Evolutionary conservation across 1,284 basidiomycete genomes (phyloP), one percentile per base, ranked within the genome.

Genomic region (Trametes pubescens): DNA sequence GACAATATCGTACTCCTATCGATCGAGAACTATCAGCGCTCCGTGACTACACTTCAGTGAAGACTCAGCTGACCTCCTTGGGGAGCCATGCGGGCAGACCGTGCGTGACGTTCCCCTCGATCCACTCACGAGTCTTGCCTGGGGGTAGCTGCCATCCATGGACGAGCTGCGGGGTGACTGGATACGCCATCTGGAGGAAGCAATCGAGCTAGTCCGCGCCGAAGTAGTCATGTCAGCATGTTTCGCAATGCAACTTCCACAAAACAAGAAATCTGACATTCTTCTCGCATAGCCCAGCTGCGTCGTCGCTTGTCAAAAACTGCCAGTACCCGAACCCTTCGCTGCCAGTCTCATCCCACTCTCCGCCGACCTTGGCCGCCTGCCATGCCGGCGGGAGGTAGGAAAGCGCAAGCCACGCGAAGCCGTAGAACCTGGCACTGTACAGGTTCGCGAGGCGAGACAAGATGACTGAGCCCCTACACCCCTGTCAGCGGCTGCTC

Each of bases 341-440:
- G 65, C 75, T 65, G 53, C 80, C 81, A 22, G 76, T 46, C 51
- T 56, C 35, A 46, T 62, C 68, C 69, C 72, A 67, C 29, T 58
- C 38, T 4, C 65, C n/a, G 8, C 76, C 71, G 47, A 77, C 62
- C 8, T 78, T 72, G 16, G 73, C 38, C 21, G 37, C n/a, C 47
- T 67, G 53, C 5, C 73, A 67, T 26, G 57, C 64, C 2, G 80
- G 81, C 9, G 75, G 65, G 0, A 69, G 32, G 65, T 81, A 84
- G 10, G 75, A 72, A 8, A 81, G 72, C 16, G 77, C 72, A 13
- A 84, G 64, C 70, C 81, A 83, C 1, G 74, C 79, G 62, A 78
- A 80, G 4, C 73, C 81, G 49, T 72, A 35, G 71, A 83, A 81
- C 5, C 82, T 79, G 14, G 80, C 76, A 1, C 72, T 71, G 65